phyloP scores from a whole-genome alignment of 116 monocot species.

The Papilionanthe hybrid region DNA sequence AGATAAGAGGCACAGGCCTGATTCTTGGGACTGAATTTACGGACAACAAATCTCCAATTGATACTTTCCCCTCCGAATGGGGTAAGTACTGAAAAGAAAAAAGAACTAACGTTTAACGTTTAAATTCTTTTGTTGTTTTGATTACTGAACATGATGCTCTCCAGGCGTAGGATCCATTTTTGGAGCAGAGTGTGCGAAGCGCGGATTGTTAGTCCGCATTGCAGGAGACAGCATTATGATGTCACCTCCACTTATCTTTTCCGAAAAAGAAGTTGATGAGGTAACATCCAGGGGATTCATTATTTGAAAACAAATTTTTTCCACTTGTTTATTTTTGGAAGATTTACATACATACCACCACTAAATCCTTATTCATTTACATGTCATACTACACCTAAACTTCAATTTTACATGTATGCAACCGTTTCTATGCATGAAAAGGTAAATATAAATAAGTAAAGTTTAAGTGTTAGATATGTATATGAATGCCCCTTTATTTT shows the following conservation, averaged over 20 bases:
- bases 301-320: too few relatives aligned
- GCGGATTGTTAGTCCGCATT: slow-evolving; percentile 78
- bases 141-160: background rate
- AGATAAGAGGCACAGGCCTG: slow-evolving; percentile 88
- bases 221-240: slow-evolving; percentile 90
- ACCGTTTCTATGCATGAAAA: too few relatives aligned
- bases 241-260: slow-evolving; percentile 79
- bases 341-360: too few relatives aligned
- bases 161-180: slow-evolving; percentile 85
- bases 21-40: slow-evolving; percentile 90
- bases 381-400: too few relatives aligned
- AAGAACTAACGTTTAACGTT: background rate
- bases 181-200: slow-evolving; percentile 83
- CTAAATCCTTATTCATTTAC: too few relatives aligned
- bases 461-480: too few relatives aligned
- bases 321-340: background rate
- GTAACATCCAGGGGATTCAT: slow-evolving; percentile 16
- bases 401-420: too few relatives aligned
- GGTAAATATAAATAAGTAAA: too few relatives aligned
- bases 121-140: background rate
- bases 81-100: slow-evolving; percentile 37
- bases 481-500: background rate
- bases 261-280: slow-evolving; percentile 68
- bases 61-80: slow-evolving; percentile 88
- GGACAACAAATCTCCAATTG: slow-evolving; percentile 81